Conservation (phyloP, 805 yeast species). For the Candida stauntonica region DNA sequence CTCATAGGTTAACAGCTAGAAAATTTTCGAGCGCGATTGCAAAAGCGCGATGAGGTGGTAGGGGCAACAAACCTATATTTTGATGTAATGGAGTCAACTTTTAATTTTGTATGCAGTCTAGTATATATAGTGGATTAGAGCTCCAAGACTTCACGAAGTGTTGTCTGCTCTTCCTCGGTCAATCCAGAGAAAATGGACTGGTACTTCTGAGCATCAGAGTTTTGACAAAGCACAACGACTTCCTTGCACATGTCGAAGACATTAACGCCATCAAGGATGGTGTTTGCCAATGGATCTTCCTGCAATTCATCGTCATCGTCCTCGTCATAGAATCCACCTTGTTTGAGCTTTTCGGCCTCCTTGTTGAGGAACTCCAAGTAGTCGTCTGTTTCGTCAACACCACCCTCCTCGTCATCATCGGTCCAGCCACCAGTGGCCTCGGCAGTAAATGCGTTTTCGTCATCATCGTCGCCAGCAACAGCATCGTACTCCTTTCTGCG, state of each 20-base stretch:
- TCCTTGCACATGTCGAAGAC: conserved; percentile 63
- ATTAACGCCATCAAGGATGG: conserved; percentile 74
- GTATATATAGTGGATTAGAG: conserved; percentile 14
- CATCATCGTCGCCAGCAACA: conserved; percentile 28
- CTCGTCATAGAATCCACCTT: conserved; percentile 35
- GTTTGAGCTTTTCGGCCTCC: conserved; percentile 37
- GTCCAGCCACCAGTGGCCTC: conserved; percentile 22
- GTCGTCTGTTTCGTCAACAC: conserved; percentile 35
- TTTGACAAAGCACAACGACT: conserved; percentile 45
- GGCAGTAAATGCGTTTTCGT: conserved; percentile 25
- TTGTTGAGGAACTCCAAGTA: conserved; percentile 45
- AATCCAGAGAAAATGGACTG: conserved; percentile 41
- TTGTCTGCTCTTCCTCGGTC: conserved; percentile 32
- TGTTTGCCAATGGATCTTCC: conserved; percentile 77
- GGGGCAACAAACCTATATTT: conserved; percentile 4
- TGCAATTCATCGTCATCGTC: conserved; percentile 64
- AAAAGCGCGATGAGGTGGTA: conserved; percentile 15
- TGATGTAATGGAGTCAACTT: too few species aligned
- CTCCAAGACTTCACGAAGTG: conserved; percentile 30
- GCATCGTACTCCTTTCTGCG: conserved; percentile 42
- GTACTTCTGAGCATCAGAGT: conserved; percentile 44
- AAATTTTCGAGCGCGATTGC: conserved; percentile 14
- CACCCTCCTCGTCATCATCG: conserved; percentile 27
- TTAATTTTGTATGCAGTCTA: too few species aligned
- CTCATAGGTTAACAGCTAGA: too few species aligned